phyloP scores from a whole-genome alignment of 805 yeast genomes.

The Starmerella scarabaei region DNA sequence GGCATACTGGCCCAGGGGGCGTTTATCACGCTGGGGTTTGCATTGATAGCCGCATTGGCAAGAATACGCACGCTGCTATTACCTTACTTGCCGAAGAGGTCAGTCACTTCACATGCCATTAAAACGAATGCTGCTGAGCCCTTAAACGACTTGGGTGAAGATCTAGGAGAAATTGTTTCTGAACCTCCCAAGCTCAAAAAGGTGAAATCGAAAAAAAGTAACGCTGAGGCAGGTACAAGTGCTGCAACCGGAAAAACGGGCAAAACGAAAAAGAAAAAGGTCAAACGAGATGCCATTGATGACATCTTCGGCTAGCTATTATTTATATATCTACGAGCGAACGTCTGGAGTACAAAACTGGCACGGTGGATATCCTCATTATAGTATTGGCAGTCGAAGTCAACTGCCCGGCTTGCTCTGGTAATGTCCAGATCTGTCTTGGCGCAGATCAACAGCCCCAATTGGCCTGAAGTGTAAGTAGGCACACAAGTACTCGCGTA shows the following conservation, averaged over 20 bases:
- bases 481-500: slow-evolving; percentile 90
- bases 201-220: no score
- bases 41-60: slow-evolving; percentile 46
- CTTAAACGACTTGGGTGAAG: slow-evolving; percentile 1
- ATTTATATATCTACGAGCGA: slow-evolving; percentile 52
- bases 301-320: slow-evolving; percentile 50
- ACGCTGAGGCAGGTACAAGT: no score
- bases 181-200: neutral
- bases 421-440: slow-evolving; percentile 53
- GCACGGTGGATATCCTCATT: slow-evolving; percentile 74
- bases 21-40: slow-evolving; percentile 59
- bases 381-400: slow-evolving; percentile 63
- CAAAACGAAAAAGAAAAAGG: slow-evolving; percentile 27
- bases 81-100: neutral
- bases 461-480: slow-evolving; percentile 93
- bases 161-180: slow-evolving; percentile 2
- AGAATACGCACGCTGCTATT: slow-evolving; percentile 29
- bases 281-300: slow-evolving; percentile 48
- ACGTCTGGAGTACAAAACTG: slow-evolving; percentile 81
- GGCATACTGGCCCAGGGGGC: slow-evolving; percentile 63
- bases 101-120: no score
- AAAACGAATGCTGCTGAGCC: neutral
- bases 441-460: slow-evolving; percentile 94
- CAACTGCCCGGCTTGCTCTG: slow-evolving; percentile 53
- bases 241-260: no score